Base-by-base conservation (phyloP, 768 basidiomycete species). In the Cantharellus anzutake region DNA sequence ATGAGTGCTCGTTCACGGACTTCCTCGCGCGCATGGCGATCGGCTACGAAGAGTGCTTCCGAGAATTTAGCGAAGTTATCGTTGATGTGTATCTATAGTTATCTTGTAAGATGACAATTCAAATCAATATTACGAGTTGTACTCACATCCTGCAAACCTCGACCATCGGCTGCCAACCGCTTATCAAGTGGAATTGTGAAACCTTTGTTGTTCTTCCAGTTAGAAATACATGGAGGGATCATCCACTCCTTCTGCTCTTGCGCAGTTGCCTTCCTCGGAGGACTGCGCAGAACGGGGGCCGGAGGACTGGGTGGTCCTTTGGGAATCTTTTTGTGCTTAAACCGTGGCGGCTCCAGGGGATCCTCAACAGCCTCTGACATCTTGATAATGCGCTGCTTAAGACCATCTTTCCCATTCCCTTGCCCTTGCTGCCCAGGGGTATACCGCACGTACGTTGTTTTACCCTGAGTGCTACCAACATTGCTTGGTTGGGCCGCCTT, bases 151-250 rank as follows among this genome's bases (percentile, higher is more conserved):
- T 99, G 96, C 41, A 99, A 76, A 61, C 96, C 96, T 65, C 94
- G 80, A n/a, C 94, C 94, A 70, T 98, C 96, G 2, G 96, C 94
- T 42, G 96, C 96, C 58, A 99, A 75, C 63, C 94, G 87, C 73
- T 99, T 98, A 69, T 98, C 96, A 41, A 98, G 77, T 42, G 96
- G 94, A 67, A 98, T 97, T 1, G 96, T 98, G 70, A 93, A 99
- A 78, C 96, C 96, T 73, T 98, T 99, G 81, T 98, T 97, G 76
- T 99, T 99, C 75, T 99, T 99, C 96, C 96, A 99, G 72, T 99
- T 99, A 37, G 90, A 94, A 62, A 99, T 97, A 70, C 94, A 98
- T 16, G 96, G 96, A 16, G 96, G 96, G 60, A 99, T 97, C 92
- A 97, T 96, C 96, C 96, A 98, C 67, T 98, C 96, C 73, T 98